Conservation (phyloP, 495 filamentous ascomycete species). For the Recurvomyces mirabilis region DNA sequence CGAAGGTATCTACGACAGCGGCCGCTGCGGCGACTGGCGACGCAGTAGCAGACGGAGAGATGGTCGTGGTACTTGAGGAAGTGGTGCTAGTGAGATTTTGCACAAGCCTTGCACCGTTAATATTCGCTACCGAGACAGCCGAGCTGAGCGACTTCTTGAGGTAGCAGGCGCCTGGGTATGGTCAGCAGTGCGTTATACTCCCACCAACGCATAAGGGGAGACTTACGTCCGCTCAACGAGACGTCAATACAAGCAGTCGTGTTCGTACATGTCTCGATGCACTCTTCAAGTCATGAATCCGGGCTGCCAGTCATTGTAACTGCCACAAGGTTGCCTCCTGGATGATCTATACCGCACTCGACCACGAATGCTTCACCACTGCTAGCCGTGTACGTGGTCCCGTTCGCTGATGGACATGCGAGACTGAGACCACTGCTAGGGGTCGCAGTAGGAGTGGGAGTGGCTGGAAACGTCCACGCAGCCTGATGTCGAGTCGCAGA, state of each 20-base stretch:
- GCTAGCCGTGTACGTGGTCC: background rate
- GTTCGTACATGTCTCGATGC: background rate
- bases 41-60: background rate
- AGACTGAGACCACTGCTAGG: no score
- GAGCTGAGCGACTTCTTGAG: background rate
- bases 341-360: background rate
- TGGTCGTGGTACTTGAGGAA: background rate
- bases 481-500: background rate
- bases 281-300: background rate
- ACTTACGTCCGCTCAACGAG: background rate
- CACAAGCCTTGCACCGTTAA: background rate
- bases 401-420: background rate
- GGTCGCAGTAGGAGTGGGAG: no score
- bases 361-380: background rate
- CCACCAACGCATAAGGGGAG: background rate
- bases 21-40: background rate
- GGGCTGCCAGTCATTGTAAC: background rate
- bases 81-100: background rate
- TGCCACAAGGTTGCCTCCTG: background rate
- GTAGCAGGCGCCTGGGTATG: background rate
- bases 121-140: background rate
- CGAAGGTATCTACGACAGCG: background rate
- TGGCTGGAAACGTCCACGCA: background rate
- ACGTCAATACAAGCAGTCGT: background rate
- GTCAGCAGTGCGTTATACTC: background rate